Conservation (phyloP, 352 stramenopile genomes). For the Pythium myriotylum region DNA sequence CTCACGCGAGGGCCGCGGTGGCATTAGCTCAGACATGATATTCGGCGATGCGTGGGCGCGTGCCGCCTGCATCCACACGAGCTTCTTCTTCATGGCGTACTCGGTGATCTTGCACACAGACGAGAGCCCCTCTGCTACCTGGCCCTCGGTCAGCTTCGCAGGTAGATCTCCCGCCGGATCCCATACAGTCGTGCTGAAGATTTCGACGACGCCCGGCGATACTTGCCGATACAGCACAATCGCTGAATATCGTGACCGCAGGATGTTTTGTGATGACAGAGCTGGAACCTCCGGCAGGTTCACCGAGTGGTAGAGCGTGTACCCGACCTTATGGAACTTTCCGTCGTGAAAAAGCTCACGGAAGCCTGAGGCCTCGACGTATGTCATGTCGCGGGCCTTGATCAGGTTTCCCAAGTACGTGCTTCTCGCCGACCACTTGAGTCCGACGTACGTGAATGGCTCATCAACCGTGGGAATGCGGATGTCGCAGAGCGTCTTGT, state of each 20-base stretch:
- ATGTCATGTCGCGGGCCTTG: constrained; percentile 43
- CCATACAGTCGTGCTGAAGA: background rate
- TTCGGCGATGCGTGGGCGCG: constrained; percentile 9
- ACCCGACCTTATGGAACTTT: constrained; percentile 29
- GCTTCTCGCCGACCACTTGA: constrained; percentile 25
- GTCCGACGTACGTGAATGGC: too few relatives aligned
- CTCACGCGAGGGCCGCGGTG: background rate
- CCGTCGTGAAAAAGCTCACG: background rate
- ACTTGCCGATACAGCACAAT: constrained; percentile 21
- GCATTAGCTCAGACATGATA: background rate
- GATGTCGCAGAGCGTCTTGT: constrained; percentile 42
- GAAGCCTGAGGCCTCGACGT: constrained; percentile 46
- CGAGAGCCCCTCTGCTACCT: background rate
- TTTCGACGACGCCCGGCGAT: background rate
- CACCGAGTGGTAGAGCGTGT: constrained; percentile 39
- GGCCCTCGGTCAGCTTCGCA: background rate
- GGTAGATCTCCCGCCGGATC: background rate
- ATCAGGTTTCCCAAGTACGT: constrained; percentile 21
- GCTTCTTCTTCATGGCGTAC: background rate
- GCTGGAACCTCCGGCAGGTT: constrained; percentile 32
- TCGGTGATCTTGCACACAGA: background rate
- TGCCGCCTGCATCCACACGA: constrained; percentile 1
- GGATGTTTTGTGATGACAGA: constrained; percentile 35
- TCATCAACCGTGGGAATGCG: constrained; percentile 31
- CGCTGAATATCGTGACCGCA: constrained; percentile 50